phyloP scores from a whole-genome alignment of 495 filamentous ascomycete species.

The Hypomontagnella monticulosa region DNA sequence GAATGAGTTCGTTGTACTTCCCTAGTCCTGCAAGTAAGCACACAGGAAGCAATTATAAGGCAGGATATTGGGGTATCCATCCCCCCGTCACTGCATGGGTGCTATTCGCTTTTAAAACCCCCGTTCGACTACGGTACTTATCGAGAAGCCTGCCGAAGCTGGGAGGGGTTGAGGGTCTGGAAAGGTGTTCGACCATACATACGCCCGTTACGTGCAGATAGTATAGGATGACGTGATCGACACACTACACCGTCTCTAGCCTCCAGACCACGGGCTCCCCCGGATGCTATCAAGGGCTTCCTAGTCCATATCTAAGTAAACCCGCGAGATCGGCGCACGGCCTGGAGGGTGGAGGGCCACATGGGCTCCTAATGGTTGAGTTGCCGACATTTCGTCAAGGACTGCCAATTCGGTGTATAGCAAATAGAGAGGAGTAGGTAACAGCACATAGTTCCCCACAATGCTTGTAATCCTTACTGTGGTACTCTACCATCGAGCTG shows the following conservation, averaged over 20 bases:
- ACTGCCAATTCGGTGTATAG: background rate
- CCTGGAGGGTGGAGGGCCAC: background rate
- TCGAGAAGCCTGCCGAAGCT: constrained; percentile 23
- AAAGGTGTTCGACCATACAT: constrained; percentile 8
- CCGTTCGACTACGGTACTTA: constrained; percentile 6
- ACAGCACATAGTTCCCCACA: constrained; percentile 10
- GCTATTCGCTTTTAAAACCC: constrained; percentile 13
- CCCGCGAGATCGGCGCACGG: background rate
- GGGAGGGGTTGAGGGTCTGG: constrained; percentile 11
- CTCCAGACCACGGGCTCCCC: background rate
- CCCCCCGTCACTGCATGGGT: constrained; percentile 6
- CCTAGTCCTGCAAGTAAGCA: constrained; percentile 7
- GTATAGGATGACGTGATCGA: constrained; percentile 33
- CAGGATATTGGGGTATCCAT: constrained; percentile 2
- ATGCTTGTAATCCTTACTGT: constrained; percentile 22
- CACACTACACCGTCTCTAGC: constrained; percentile 3
- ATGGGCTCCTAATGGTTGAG: background rate
- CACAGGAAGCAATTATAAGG: constrained; percentile 19
- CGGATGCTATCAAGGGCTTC: background rate
- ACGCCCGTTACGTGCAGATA: constrained; percentile 28
- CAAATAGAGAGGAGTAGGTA: constrained; percentile 22
- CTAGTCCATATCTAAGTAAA: background rate
- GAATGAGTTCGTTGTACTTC: background rate
- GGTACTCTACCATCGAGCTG: constrained; percentile 14
- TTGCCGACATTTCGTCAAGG: constrained; percentile 3